Evolutionary conservation across 2,329 filamentous ascomycete species (phyloP).

Genomic region (Tolypocladium pustulatum): DNA sequence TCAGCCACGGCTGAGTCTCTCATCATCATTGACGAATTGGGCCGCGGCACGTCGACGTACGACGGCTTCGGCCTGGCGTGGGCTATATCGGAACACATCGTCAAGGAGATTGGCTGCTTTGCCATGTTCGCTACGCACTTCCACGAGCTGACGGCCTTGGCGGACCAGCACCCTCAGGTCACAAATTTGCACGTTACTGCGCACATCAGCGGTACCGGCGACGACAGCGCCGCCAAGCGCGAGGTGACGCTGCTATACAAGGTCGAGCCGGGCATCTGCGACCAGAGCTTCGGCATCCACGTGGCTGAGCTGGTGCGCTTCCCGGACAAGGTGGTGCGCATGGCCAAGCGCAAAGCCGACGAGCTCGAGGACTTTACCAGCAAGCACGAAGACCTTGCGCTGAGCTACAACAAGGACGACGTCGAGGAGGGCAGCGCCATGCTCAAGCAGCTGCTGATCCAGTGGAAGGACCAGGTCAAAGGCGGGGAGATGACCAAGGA

Average conservation of each 20-base stretch:
- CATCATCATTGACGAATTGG: slow-evolving; percentile 97
- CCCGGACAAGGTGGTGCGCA: slow-evolving; percentile 92
- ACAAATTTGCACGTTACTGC: slow-evolving; percentile 93
- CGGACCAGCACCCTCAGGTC: slow-evolving; percentile 77
- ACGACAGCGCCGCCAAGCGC: slow-evolving; percentile 42
- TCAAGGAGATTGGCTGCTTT: slow-evolving; percentile 89
- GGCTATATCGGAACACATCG: slow-evolving; percentile 96
- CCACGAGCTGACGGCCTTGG: slow-evolving; percentile 89
- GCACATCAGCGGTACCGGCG: slow-evolving; percentile 57
- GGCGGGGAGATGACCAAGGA: slow-evolving; percentile 53
- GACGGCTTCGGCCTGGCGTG: slow-evolving; percentile 98
- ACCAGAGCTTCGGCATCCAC: slow-evolving; percentile 97
- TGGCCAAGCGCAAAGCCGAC: slow-evolving; percentile 98
- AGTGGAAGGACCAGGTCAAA: slow-evolving; percentile 73
- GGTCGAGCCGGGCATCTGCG: slow-evolving; percentile 88
- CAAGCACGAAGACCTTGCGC: slow-evolving; percentile 54
- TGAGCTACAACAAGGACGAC: slow-evolving; percentile 67
- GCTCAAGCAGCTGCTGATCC: slow-evolving; percentile 70
- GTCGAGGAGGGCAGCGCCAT: slow-evolving; percentile 80
- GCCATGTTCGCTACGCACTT: slow-evolving; percentile 97
- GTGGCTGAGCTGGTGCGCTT: slow-evolving; percentile 95
- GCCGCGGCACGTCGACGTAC: slow-evolving; percentile 93
- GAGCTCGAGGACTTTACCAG: slow-evolving; percentile 92
- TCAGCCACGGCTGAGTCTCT: slow-evolving; percentile 89
- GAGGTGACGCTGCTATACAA: slow-evolving; percentile 96